phyloP scores from a whole-genome alignment of 306 rosid genomes.

The Cyamopsis tetragonoloba region DNA sequence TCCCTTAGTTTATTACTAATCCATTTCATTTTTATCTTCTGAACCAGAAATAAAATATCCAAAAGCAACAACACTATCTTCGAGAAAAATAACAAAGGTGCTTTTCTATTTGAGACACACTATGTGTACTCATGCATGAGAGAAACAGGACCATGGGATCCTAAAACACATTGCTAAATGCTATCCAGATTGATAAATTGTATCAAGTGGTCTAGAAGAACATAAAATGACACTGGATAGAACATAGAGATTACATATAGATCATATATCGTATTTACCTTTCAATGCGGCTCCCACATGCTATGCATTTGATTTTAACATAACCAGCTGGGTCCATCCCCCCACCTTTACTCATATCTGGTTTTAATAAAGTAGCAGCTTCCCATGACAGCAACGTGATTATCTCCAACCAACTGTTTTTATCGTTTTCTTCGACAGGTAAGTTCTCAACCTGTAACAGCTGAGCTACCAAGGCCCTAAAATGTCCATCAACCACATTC shows the following conservation, averaged over 20 bases:
- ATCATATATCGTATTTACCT: constrained; percentile 47
- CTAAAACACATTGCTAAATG: neutral
- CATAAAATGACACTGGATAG: neutral
- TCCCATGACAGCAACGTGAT: constrained; percentile 89
- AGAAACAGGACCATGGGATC: neutral
- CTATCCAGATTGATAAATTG: constrained; percentile 11
- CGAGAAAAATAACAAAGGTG: neutral
- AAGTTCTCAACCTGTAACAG: constrained; percentile 84
- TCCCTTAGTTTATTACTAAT: neutral
- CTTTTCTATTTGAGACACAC: neutral
- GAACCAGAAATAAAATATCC: constrained; percentile 4
- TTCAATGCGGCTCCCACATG: constrained; percentile 65
- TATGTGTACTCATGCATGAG: neutral
- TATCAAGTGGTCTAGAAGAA: constrained; percentile 22
- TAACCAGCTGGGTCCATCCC: constrained; percentile 98
- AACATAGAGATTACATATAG: constrained; percentile 8
- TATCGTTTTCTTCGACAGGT: constrained; percentile 54
- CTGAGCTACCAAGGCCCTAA: constrained; percentile 90
- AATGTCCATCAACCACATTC: constrained; percentile 91
- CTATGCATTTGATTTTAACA: constrained; percentile 89
- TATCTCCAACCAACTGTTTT: constrained; percentile 83
- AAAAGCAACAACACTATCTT: neutral
- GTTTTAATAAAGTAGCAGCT: constrained; percentile 89
- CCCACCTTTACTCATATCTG: constrained; percentile 90
- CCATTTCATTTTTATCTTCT: neutral